Base-by-base conservation (phyloP, 495 filamentous ascomycete species). In the Darksidea phi region DNA sequence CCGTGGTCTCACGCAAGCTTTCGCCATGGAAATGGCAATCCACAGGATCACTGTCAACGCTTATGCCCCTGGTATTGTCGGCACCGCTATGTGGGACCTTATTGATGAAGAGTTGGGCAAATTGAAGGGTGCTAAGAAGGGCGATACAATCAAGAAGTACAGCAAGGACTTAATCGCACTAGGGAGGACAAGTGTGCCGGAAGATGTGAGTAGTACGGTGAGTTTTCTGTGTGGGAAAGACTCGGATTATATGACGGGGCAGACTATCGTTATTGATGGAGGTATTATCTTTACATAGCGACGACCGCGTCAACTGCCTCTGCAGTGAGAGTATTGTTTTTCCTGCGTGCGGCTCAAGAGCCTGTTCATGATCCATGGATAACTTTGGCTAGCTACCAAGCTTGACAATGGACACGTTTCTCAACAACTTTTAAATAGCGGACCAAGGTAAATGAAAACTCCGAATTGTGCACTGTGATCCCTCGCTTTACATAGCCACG, bases 31-130 rank as follows among this genome's bases (percentile, higher is more conserved):
- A 62, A 72, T 72, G 66, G 84, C 80, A 0, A 45, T 62, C 49
- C 77, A 85, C 55, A 72, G 79, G 45, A 87, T 87, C 68, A 85
- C 84, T 1, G 83, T 76, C 6, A 86, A 86, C 61, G 77, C 80
- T 5, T 86, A 85, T 59, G 84, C 81, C 0, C 84, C 84, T 0
- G 84, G 85, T 0, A 82, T 86, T 52, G 80, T 88, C 1, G 81
- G 77, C 0, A 87, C 84, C 3, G 70, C 72, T 0, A 86, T 85
- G 81, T 85, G 82, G 82, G 83, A 83, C 51, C 53, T 76, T 3
- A 84, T 86, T 59, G 81, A 83, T 53, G 74, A 79, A 59, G 76
- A 75, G 56, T 45, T 84, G 32, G 79, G 74, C 10, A 71, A 76
- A 69, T 71, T 70, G 43, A 71, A 59, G 21, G 82, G 79, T 4